Conservation (phyloP, 208 protist species). For the Trypanosoma theileri region DNA sequence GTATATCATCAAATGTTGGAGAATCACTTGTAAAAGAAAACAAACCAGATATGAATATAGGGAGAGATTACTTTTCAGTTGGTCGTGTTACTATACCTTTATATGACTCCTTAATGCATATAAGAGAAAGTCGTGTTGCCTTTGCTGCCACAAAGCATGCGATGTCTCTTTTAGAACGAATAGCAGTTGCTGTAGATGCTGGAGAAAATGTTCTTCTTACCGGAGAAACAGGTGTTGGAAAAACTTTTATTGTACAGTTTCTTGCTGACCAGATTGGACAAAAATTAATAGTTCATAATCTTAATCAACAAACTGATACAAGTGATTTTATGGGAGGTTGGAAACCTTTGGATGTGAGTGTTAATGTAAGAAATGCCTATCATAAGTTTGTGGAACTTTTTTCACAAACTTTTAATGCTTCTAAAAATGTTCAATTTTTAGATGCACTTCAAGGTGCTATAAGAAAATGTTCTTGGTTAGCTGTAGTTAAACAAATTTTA, state of each 20-base stretch:
- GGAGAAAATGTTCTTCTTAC: slow-evolving; percentile 97
- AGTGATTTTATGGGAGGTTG: slow-evolving; percentile 99
- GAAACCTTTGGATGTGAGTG: slow-evolving; percentile 96
- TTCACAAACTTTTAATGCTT: slow-evolving; percentile 89
- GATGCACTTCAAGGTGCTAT: slow-evolving; percentile 59
- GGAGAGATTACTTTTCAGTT: slow-evolving; percentile 50
- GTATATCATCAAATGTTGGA: slow-evolving; percentile 59
- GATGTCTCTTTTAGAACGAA: slow-evolving; percentile 94
- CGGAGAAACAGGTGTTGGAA: slow-evolving; percentile 98
- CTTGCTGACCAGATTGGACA: slow-evolving; percentile 88
- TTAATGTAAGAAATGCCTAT: slow-evolving; percentile 68
- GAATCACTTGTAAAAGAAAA: slow-evolving; percentile 65
- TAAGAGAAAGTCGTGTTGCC: slow-evolving; percentile 61
- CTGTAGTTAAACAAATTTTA: slow-evolving; percentile 62
- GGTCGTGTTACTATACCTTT: slow-evolving; percentile 61
- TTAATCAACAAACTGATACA: slow-evolving; percentile 99
- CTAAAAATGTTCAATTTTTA: slow-evolving; percentile 83
- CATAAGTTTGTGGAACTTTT: slow-evolving; percentile 93
- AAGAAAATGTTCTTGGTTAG: slow-evolving; percentile 62
- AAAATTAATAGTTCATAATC: slow-evolving; percentile 97
- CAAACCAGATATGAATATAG: slow-evolving; percentile 58
- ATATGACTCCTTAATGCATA: slow-evolving; percentile 30
- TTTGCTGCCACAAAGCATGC: slow-evolving; percentile 96
- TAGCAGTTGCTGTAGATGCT: slow-evolving; percentile 90
- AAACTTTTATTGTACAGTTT: slow-evolving; percentile 93